These are phyloP conservation scores for Saccharum hybrid DNA, from an alignment of 202 grass and related monocot genomes.

Conservation along the genomic window DNA sequence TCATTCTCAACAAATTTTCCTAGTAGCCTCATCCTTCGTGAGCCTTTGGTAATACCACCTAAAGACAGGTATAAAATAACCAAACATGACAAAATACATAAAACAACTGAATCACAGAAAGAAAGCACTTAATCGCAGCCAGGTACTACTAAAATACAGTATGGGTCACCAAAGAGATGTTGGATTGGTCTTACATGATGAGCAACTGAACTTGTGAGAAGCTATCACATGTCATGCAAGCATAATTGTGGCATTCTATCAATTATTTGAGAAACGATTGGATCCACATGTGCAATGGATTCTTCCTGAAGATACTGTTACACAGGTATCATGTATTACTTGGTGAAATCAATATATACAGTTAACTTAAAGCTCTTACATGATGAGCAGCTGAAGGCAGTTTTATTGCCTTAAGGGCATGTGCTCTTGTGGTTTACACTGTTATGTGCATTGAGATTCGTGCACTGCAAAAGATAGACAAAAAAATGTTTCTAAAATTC, in stretches of 20 bases:
- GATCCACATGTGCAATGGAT: conserved; percentile 14
- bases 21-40: conserved; percentile 84
- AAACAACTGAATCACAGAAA: neutral
- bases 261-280: neutral
- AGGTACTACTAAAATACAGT: neutral
- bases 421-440: neutral
- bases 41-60: conserved; percentile 94
- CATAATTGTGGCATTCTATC: neutral
- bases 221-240: conserved; percentile 14
- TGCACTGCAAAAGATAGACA: neutral
- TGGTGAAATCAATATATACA: neutral
- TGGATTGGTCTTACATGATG: neutral
- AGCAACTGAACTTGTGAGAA: neutral
- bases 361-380: conserved; percentile 28
- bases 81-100: conserved; percentile 30
- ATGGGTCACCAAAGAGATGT: neutral
- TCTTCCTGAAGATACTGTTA: neutral
- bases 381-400: neutral
- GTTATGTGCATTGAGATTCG: neutral
- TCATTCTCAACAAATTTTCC: conserved; percentile 98
- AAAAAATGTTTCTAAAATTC: neutral
- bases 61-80: conserved; percentile 30
- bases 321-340: conserved; percentile 2
- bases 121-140: neutral
- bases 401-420: neutral